These are phyloP conservation scores for Salix caprea DNA, from an alignment of 345 rosid species.

Conservation along the genomic window DNA sequence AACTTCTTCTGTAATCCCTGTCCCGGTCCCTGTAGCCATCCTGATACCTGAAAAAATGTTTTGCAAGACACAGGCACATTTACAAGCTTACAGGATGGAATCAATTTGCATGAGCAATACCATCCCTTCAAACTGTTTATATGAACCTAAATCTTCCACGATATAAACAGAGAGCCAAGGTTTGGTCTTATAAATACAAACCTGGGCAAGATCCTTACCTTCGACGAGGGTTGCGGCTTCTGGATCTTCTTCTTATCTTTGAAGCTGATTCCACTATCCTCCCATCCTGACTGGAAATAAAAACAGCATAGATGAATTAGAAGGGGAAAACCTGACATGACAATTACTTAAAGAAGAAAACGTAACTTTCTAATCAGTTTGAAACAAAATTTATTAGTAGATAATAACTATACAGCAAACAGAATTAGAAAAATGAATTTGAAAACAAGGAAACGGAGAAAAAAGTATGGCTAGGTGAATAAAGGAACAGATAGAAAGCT, in stretches of 20 bases:
- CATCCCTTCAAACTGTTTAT: background rate
- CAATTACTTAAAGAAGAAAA: background rate
- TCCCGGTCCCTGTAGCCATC: slow-evolving; percentile 39
- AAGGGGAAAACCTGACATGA: background rate
- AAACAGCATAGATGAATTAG: background rate
- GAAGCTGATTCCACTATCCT: slow-evolving; percentile 6
- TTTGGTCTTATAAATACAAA: background rate
- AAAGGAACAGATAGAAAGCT: background rate
- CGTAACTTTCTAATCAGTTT: background rate
- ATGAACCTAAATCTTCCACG: background rate
- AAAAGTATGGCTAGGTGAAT: background rate
- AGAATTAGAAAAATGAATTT: background rate
- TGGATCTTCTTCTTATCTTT: background rate
- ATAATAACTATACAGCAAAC: background rate
- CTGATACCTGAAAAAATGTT: slow-evolving; percentile 16
- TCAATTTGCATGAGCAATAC: background rate
- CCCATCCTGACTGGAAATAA: background rate
- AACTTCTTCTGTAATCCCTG: slow-evolving; percentile 48
- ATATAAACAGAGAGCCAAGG: background rate
- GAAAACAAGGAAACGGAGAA: background rate
- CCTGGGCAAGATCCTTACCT: background rate
- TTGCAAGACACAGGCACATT: background rate
- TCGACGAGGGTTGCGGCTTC: background rate
- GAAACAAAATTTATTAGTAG: background rate
- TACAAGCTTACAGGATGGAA: background rate